phyloP scores from a whole-genome alignment of 176 grass and related monocot species.

The Panicum miliaceum region DNA sequence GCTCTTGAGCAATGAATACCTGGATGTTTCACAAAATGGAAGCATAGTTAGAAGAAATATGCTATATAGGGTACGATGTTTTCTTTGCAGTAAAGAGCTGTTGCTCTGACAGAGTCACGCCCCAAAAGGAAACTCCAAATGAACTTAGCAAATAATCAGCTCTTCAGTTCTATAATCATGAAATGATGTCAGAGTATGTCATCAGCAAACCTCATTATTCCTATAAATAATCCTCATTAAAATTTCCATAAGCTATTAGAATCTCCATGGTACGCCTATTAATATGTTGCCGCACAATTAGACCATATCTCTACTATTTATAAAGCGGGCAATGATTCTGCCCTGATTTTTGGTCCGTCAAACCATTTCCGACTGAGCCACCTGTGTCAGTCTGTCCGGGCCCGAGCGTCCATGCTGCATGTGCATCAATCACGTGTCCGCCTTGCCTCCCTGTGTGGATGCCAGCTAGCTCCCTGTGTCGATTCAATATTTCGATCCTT shows the following conservation, averaged over 20 bases:
- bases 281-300: constrained; percentile 4
- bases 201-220: constrained; percentile 28
- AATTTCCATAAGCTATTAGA: constrained; percentile 30
- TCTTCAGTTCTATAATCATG: not conserved
- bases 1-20: constrained; percentile 92
- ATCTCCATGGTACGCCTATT: constrained; percentile 10
- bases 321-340: too few relatives aligned
- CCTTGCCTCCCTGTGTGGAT: too few relatives aligned
- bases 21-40: constrained; percentile 46
- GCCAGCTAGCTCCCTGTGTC: too few relatives aligned
- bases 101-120: constrained; percentile 2
- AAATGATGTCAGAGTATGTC: constrained; percentile 11
- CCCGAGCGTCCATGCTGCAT: too few relatives aligned
- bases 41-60: constrained; percentile 44
- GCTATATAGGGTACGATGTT: not conserved
- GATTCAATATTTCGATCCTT: too few relatives aligned
- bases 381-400: too few relatives aligned
- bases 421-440: too few relatives aligned
- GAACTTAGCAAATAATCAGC: constrained; percentile 3
- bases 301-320: not conserved
- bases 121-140: constrained; percentile 22
- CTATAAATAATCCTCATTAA: constrained; percentile 13
- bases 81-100: constrained; percentile 16
- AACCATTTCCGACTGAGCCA: too few relatives aligned
- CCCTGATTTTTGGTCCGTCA: too few relatives aligned